A percentile compares a stretch with the other conserved stretches of the same genome.
These are phyloP conservation scores for Colletotrichum tanaceti DNA, from an alignment of 2,329 filamentous ascomycete species.

Conservation along the genomic window DNA sequence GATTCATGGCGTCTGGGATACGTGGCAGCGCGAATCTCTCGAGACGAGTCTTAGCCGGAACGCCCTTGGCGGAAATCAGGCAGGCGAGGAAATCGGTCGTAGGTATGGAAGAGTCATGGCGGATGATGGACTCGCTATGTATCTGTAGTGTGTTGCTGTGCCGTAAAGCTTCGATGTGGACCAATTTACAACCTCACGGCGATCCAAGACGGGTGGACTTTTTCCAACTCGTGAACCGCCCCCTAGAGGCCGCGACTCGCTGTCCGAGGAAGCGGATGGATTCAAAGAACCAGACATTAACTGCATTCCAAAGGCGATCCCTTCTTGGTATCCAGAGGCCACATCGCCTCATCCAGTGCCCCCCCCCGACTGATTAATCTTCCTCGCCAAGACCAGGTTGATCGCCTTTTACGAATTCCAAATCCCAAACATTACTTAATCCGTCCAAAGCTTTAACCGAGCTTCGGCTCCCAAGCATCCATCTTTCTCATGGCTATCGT, in stretches of 20 bases:
- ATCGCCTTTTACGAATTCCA: slow-evolving; percentile 2
- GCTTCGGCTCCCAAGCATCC: neutral
- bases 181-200: neutral
- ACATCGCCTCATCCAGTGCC: slow-evolving; percentile 5
- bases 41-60: too few relatives aligned
- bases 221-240: neutral
- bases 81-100: neutral
- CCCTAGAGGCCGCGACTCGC: neutral
- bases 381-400: neutral
- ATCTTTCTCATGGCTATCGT: neutral
- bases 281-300: slow-evolving; percentile 3
- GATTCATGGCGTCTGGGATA: too few relatives aligned
- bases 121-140: neutral
- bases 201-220: neutral
- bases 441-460: neutral
- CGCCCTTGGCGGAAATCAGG: neutral
- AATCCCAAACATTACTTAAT: neutral
- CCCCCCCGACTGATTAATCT: slow-evolving; percentile 11
- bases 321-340: neutral
- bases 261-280: neutral
- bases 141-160: neutral
- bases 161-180: neutral
- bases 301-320: slow-evolving; percentile 12
- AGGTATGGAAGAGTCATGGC: too few relatives aligned
- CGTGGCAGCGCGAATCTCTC: too few relatives aligned